Evolutionary conservation across 2,329 filamentous ascomycete genomes (phyloP), one percentile per base, ranked within the genome.

Genomic region (Trichoderma sp.): DNA sequence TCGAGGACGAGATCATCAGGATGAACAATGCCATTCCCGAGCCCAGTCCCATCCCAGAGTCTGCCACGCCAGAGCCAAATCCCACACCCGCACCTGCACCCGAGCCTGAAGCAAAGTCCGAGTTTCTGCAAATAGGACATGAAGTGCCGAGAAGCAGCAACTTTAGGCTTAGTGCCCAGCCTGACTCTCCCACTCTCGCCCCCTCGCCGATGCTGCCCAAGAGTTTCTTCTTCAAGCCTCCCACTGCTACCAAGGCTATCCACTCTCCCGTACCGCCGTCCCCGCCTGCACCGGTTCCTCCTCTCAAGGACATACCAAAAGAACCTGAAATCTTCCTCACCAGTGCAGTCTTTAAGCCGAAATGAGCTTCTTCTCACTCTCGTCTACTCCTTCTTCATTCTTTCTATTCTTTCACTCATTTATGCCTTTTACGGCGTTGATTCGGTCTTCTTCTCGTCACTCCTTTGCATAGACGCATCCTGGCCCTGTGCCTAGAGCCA

Each of bases 101-200:
- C 5, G 75, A 79, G 38, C 38, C 62, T n/a, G 31, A 67, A 11
- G 27, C 11, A 75, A 76, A 27, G 73, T 75, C 59, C 78, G 72
- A 63, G 79, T 79, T 18, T 77, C 79, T 74, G 67, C 78, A 82
- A 33, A 86, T 80, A 63, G 83, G 85, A 63, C 79, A 88, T 24
- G 85, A 89, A 77, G 86, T 87, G 16, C 84, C 88, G 62, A 85
- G 81, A 64, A 91, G 89, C 82, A 91, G 89, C 82, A 86, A 89
- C 65, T 88, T 90, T 77, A 82, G 86, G 65, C 84, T 91, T 60
- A 86, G 83, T 41, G 85, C 85, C 31, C 77, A 80, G 21, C 78
- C 81, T 33, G 83, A 80, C 75, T 77, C 73, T 38, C 63, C 77
- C 71, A 67, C 35, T 59, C 35, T 68, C 71, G 69, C 74, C 76